These are phyloP conservation scores for Vanderwaltozyma polyspora DNA, from an alignment of 805 yeast species.

Conservation along the genomic window DNA sequence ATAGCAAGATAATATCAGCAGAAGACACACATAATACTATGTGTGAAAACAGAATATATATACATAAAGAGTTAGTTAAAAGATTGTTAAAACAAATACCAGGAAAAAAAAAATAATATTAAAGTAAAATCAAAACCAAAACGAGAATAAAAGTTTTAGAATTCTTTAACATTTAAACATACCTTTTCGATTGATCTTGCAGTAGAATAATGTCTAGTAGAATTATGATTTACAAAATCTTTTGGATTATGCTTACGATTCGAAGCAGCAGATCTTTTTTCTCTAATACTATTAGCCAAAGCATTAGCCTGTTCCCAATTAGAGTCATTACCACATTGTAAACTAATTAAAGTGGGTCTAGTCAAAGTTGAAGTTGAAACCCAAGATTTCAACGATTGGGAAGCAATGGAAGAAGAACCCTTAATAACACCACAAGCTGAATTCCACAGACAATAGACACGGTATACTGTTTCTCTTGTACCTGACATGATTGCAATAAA, in stretches of 20 bases:
- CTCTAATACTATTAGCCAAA: slow-evolving; percentile 9
- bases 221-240: background rate
- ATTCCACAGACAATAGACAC: slow-evolving; percentile 15
- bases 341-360: slow-evolving; percentile 14
- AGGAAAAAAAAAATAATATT: too few relatives aligned
- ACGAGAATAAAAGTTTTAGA: too few relatives aligned
- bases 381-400: slow-evolving; percentile 17
- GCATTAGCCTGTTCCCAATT: slow-evolving; percentile 23
- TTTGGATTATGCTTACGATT: background rate
- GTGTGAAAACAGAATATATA: background rate
- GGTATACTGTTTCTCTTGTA: slow-evolving; percentile 15
- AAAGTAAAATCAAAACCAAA: too few relatives aligned
- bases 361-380: slow-evolving; percentile 17
- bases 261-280: background rate
- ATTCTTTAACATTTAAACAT: too few relatives aligned
- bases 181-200: slow-evolving; percentile 1
- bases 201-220: slow-evolving; percentile 12
- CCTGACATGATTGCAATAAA: too few relatives aligned
- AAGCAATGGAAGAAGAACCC: slow-evolving; percentile 14
- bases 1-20: background rate
- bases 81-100: background rate
- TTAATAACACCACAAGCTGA: slow-evolving; percentile 13
- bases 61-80: background rate
- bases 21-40: background rate
- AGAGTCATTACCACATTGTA: slow-evolving; percentile 23